Percentiles rank a stretch among this genome's conserved stretches.
Evolutionary conservation across 192 early-diverging fungal genomes (phyloP).

Genomic region (Diversispora eburnea): DNA sequence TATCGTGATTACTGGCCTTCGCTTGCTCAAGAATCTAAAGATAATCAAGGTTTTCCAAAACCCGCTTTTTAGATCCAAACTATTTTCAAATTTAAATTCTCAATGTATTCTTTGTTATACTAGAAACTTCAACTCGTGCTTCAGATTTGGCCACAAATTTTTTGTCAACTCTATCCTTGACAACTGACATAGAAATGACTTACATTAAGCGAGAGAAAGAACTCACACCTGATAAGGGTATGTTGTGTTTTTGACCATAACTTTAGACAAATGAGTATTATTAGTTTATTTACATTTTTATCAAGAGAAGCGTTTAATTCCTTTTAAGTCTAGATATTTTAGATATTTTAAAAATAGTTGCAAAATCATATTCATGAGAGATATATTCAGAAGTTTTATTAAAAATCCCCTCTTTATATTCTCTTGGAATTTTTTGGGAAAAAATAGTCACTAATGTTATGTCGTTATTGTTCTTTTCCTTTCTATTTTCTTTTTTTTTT

Average conservation of each 20-base stretch:
- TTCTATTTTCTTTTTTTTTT: conserved; percentile 15
- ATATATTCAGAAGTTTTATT: neutral
- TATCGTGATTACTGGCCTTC: too few relatives aligned
- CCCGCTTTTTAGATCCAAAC: neutral
- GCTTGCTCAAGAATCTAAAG: neutral
- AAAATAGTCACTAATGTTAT: conserved; percentile 27
- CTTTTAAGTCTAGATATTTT: too few relatives aligned
- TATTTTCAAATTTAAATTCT: neutral
- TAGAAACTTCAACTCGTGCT: neutral
- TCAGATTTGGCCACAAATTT: conserved; percentile 21
- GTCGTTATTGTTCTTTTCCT: conserved; percentile 14
- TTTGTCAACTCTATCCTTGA: neutral
- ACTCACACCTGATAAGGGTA: neutral
- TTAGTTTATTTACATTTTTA: neutral
- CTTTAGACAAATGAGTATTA: neutral
- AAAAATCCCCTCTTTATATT: conserved; percentile 11
- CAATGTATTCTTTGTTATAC: neutral
- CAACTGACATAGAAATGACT: neutral
- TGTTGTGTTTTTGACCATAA: neutral
- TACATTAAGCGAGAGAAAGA: neutral
- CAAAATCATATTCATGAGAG: neutral
- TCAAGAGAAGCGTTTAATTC: neutral
- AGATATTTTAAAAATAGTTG: neutral
- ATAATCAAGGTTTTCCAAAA: neutral
- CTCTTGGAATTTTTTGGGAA: conserved; percentile 2